A percentile compares a stretch with the other conserved stretches of the same genome.
These are phyloP conservation scores for Rhodosporidiobolus sp. DNA, from an alignment of 768 basidiomycete genomes.

Conservation along the genomic window DNA sequence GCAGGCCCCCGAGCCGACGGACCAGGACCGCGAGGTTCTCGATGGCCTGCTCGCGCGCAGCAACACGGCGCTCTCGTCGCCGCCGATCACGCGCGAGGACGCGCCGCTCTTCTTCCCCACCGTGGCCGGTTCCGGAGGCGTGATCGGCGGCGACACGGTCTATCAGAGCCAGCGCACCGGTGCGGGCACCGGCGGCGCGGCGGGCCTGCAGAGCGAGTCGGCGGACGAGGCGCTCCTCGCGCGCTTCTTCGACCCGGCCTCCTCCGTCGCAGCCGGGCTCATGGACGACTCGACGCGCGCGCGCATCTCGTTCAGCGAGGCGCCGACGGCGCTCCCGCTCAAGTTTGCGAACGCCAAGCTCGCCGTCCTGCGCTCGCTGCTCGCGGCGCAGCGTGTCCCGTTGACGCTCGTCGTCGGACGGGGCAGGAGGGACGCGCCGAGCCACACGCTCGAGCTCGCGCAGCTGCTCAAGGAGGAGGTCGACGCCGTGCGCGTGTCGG, in stretches of 20 bases:
- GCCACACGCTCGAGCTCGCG: slow-evolving; percentile 22
- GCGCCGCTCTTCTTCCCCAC: neutral
- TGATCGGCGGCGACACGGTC: slow-evolving; percentile 26
- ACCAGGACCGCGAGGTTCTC: slow-evolving; percentile 19
- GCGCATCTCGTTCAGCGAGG: slow-evolving; percentile 11
- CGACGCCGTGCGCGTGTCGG: neutral
- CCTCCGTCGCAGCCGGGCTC: neutral
- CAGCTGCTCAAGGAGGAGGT: slow-evolving; percentile 19
- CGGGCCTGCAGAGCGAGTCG: slow-evolving; percentile 24
- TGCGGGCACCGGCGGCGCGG: neutral
- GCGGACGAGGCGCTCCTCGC: slow-evolving; percentile 27
- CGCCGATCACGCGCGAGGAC: neutral
- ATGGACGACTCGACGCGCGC: neutral
- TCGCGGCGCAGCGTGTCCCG: slow-evolving; percentile 9
- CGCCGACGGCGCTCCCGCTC: slow-evolving; percentile 12
- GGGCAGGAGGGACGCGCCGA: slow-evolving; percentile 27
- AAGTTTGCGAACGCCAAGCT: slow-evolving; percentile 13
- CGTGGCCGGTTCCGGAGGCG: slow-evolving; percentile 21
- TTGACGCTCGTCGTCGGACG: slow-evolving; percentile 31
- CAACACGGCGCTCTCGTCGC: neutral
- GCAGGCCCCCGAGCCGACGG: slow-evolving; percentile 30
- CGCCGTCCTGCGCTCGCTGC: neutral
- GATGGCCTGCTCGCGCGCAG: neutral
- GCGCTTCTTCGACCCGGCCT: slow-evolving; percentile 7
- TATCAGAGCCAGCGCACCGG: slow-evolving; percentile 16